Evolutionary conservation across 2,329 filamentous ascomycete species (phyloP).

Genomic region (Exutisphaerella laricina): DNA sequence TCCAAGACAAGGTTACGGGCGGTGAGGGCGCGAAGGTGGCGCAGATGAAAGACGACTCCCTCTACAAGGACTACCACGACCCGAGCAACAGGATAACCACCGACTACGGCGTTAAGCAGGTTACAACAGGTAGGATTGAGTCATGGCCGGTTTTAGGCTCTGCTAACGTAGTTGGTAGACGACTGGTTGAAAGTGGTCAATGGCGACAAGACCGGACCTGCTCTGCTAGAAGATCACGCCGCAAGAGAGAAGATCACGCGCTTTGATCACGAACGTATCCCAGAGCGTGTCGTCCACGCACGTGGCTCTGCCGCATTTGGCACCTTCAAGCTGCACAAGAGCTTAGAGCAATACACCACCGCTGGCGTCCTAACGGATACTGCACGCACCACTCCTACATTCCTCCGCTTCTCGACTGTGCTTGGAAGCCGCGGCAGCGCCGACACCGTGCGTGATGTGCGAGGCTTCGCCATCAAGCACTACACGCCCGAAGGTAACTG

Average conservation of each 20-base stretch:
- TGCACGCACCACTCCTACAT: conserved; percentile 60
- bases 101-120: conserved; percentile 70
- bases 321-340: conserved; percentile 61
- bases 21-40: conserved; percentile 49
- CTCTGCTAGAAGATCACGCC: conserved; percentile 66
- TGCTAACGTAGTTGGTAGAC: no score
- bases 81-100: conserved; percentile 60
- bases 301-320: conserved; percentile 61
- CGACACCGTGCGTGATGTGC: conserved; percentile 77
- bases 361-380: conserved; percentile 65
- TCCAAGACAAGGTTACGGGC: conserved; percentile 30
- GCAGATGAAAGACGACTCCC: conserved; percentile 55
- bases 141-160: no score
- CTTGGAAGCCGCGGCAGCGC: conserved; percentile 69
- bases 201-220: conserved; percentile 60
- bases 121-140: conserved; percentile 51
- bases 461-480: conserved; percentile 72
- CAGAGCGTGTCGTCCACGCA: conserved; percentile 63
- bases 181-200: conserved; percentile 66
- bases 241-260: conserved; percentile 70
- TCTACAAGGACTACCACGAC: conserved; percentile 49
- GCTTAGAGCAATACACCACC: conserved; percentile 56
- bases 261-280: conserved; percentile 70
- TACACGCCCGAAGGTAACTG: conserved; percentile 75
- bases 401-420: conserved; percentile 73